Conservation (phyloP, 768 basidiomycete species). For the Pleurotus tuoliensis region DNA sequence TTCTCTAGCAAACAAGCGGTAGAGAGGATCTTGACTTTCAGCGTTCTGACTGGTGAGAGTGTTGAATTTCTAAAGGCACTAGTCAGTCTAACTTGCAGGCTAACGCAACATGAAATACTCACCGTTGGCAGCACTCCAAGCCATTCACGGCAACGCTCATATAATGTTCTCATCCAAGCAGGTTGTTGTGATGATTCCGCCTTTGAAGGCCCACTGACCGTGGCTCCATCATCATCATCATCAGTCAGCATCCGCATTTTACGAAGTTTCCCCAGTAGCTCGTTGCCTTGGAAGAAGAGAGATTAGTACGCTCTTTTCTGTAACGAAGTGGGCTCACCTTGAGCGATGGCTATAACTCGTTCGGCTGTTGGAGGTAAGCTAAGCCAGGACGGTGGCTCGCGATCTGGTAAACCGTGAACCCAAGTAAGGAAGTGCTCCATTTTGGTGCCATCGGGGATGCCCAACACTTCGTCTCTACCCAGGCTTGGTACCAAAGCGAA, state of each 20-base stretch:
- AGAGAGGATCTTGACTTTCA: constrained; percentile 80
- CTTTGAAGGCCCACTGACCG: constrained; percentile 53
- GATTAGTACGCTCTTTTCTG: background rate
- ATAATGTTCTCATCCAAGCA: constrained; percentile 89
- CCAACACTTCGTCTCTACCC: constrained; percentile 51
- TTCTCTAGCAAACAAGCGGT: constrained; percentile 87
- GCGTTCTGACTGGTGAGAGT: constrained; percentile 58
- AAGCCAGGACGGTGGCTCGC: constrained; percentile 93
- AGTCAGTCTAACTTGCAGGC: background rate
- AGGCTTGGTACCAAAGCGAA: constrained; percentile 80
- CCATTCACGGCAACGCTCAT: constrained; percentile 85
- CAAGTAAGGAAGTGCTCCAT: constrained; percentile 88
- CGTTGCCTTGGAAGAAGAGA: constrained; percentile 52
- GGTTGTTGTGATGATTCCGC: constrained; percentile 73
- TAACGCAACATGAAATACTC: constrained; percentile 21
- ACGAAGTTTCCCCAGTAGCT: constrained; percentile 79
- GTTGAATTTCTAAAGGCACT: constrained; percentile 50
- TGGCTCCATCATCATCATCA: constrained; percentile 74
- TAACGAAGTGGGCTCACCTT: constrained; percentile 53
- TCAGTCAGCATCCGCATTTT: constrained; percentile 90
- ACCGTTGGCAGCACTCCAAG: constrained; percentile 72
- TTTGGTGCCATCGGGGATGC: constrained; percentile 88
- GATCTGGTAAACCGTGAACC: constrained; percentile 86
- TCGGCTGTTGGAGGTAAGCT: constrained; percentile 92
- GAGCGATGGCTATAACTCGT: constrained; percentile 83